Evolutionary conservation across 2,329 filamentous ascomycete genomes (phyloP).

Genomic region (Aspergillus terreus): DNA sequence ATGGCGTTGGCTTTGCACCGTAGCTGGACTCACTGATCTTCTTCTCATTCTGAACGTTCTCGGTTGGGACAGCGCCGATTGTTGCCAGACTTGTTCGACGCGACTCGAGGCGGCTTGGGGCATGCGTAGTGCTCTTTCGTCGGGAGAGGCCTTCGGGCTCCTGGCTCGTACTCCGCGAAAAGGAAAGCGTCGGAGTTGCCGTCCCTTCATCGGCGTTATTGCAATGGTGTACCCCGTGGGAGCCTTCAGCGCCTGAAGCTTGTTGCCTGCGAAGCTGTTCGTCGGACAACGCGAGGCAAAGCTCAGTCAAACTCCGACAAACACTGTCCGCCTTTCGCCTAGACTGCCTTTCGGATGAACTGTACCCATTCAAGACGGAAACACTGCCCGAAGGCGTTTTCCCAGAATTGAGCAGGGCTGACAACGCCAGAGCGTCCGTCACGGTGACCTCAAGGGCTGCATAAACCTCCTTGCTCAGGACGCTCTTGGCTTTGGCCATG

Average conservation of each 20-base stretch:
- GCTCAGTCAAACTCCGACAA: conserved; percentile 86
- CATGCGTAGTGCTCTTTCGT: conserved; percentile 24
- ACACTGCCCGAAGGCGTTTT: conserved; percentile 55
- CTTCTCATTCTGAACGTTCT: conserved; percentile 6
- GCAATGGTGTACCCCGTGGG: conserved; percentile 14
- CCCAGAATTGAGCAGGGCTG: conserved; percentile 70
- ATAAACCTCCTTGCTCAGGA: conserved; percentile 69
- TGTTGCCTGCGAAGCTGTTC: conserved; percentile 38
- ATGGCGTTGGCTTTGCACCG: conserved; percentile 10
- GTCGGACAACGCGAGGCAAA: conserved; percentile 79
- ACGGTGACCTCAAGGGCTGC: conserved; percentile 76
- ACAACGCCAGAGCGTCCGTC: conserved; percentile 73
- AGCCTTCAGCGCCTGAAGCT: conserved; percentile 27
- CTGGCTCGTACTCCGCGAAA: conserved; percentile 36
- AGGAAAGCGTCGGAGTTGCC: conserved; percentile 25
- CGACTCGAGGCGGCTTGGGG: conserved; percentile 34
- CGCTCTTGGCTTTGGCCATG: conserved; percentile 69
- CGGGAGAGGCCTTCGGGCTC: conserved; percentile 33
- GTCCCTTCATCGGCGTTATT: conserved; percentile 25
- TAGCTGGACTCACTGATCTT: conserved; percentile 4
- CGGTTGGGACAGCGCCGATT: conserved; percentile 14
- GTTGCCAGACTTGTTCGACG: conserved; percentile 38
- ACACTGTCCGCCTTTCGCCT: conserved; percentile 88
- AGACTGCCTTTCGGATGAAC: conserved; percentile 71
- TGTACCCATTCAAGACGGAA: conserved; percentile 35